Evolutionary conservation across 2,329 filamentous ascomycete genomes (phyloP).

Genomic region (Plectosphaerella cucumerina): DNA sequence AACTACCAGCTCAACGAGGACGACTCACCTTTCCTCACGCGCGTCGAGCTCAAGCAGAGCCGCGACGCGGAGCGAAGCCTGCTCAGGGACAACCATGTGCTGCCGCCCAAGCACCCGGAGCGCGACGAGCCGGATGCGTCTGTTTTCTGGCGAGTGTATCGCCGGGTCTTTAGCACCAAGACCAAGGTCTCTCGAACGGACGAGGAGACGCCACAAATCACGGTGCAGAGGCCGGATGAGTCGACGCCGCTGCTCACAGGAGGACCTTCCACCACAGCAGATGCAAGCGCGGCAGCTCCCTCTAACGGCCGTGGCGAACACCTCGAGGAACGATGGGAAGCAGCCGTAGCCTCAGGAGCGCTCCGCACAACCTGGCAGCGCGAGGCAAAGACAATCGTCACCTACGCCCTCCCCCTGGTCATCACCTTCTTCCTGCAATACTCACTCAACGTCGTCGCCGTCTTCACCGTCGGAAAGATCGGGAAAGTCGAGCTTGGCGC

Average conservation of each 20-base stretch:
- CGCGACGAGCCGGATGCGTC: conserved; percentile 23
- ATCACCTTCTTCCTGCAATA: conserved; percentile 77
- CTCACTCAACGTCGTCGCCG: conserved; percentile 75
- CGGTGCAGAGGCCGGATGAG: conserved; percentile 33
- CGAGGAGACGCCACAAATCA: conserved; percentile 27
- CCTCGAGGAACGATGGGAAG: conserved; percentile 75
- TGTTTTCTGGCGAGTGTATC: conserved; percentile 37
- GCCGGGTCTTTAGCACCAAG: conserved; percentile 53
- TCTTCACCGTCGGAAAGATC: conserved; percentile 73
- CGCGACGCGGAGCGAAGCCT: conserved; percentile 56
- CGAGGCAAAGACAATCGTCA: conserved; percentile 74
- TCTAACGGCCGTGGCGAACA: conserved; percentile 33
- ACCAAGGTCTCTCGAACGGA: conserved; percentile 43
- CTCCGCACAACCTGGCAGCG: conserved; percentile 90
- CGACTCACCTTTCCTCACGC: conserved; percentile 45
- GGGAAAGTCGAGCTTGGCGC: conserved; percentile 56
- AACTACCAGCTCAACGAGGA: conserved; percentile 42
- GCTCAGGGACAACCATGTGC: conserved; percentile 60
- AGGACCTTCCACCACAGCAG: background rate
- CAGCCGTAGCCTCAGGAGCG: conserved; percentile 73
- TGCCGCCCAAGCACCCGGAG: conserved; percentile 54
- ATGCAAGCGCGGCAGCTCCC: too few relatives aligned
- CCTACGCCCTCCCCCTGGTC: conserved; percentile 68
- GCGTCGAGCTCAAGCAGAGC: conserved; percentile 51
- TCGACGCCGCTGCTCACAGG: conserved; percentile 32